These are phyloP conservation scores for Russula dissimulans DNA, from an alignment of 768 basidiomycete genomes.

Conservation along the genomic window DNA sequence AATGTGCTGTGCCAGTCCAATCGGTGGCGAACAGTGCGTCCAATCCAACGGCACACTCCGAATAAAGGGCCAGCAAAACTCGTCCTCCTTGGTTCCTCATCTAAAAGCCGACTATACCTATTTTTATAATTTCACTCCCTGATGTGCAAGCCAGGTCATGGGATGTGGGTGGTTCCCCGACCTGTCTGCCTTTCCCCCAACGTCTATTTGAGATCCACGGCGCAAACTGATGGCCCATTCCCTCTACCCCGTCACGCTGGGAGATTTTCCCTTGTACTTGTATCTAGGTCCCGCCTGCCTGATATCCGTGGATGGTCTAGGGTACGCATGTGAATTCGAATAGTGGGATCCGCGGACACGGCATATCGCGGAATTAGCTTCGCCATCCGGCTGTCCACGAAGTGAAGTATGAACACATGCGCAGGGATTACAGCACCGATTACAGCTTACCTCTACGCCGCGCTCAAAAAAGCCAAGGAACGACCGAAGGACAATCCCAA, in stretches of 20 bases:
- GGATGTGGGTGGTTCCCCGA: too few species aligned
- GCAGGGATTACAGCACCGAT: neutral
- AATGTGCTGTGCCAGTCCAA: neutral
- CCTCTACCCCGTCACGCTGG: neutral
- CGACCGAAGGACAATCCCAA: neutral
- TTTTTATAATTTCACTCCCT: neutral
- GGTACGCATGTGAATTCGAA: neutral
- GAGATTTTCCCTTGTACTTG: neutral
- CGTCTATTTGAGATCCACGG: neutral
- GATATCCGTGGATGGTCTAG: slow-evolving; percentile 6
- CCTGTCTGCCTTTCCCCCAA: too few species aligned
- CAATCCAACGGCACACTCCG: neutral
- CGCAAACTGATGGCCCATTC: neutral
- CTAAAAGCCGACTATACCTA: too few species aligned
- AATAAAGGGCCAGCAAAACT: neutral
- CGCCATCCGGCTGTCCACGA: too few species aligned
- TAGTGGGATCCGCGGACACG: neutral
- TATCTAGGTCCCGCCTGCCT: neutral
- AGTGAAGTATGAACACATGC: neutral
- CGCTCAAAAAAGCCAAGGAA: neutral
- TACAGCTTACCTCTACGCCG: neutral
- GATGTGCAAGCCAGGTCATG: too few species aligned
- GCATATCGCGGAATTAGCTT: too few species aligned
- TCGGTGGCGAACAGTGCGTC: neutral
- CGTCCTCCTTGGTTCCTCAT: neutral